phyloP scores from a whole-genome alignment of 768 basidiomycete species.

The Mycena maculata region DNA sequence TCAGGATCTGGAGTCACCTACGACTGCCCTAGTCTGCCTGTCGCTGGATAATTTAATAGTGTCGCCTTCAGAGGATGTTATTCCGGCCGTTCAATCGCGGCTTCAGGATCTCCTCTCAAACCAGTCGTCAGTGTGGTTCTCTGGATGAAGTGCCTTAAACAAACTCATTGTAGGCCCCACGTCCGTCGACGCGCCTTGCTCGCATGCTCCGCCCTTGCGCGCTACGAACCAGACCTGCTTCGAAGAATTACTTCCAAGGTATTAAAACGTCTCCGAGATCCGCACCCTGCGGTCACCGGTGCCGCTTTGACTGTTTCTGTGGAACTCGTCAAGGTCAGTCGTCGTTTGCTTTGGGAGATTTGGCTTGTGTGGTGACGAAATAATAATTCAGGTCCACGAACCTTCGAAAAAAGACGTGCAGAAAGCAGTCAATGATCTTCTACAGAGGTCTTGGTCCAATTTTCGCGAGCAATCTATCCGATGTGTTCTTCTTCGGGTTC shows the following conservation, averaged over 20 bases:
- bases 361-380: not conserved
- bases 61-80: constrained; percentile 70
- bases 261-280: constrained; percentile 56
- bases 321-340: constrained; percentile 37
- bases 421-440: constrained; percentile 31
- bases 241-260: constrained; percentile 53
- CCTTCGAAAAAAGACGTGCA: constrained; percentile 22
- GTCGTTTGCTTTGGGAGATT: not conserved
- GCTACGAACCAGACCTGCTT: constrained; percentile 58
- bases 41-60: constrained; percentile 78
- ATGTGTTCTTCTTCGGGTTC: constrained; percentile 39
- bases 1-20: constrained; percentile 78
- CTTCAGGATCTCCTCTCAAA: constrained; percentile 76
- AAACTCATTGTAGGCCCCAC: constrained; percentile 54
- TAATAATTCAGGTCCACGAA: constrained; percentile 14
- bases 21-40: constrained; percentile 69
- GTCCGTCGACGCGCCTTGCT: constrained; percentile 73
- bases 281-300: constrained; percentile 54
- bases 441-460: constrained; percentile 32
- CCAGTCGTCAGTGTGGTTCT: constrained; percentile 75
- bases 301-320: constrained; percentile 57
- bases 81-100: constrained; percentile 80
- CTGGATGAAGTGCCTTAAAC: constrained; percentile 25
- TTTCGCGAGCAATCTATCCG: constrained; percentile 25
- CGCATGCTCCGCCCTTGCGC: constrained; percentile 66